These are phyloP conservation scores for Kwoniella mangroviensis DNA, from an alignment of 768 basidiomycete species.

Conservation along the genomic window DNA sequence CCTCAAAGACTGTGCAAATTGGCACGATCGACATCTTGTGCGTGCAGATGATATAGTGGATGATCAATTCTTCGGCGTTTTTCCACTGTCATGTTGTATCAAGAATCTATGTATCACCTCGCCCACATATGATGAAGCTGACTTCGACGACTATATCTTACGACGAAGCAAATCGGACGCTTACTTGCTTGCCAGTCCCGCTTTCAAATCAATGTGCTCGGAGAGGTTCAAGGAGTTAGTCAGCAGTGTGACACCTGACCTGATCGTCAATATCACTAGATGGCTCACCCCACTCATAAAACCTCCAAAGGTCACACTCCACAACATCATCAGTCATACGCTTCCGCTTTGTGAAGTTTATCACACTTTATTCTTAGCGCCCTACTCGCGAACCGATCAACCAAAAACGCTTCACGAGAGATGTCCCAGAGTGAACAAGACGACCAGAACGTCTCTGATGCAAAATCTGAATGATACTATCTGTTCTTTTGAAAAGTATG, in stretches of 20 bases:
- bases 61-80: background rate
- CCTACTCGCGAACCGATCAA: background rate
- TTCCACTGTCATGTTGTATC: background rate
- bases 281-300: background rate
- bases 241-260: background rate
- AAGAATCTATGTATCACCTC: background rate
- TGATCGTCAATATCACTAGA: background rate
- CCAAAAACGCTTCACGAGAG: background rate
- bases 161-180: background rate
- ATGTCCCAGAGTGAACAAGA: background rate
- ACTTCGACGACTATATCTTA: background rate
- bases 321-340: background rate
- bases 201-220: background rate
- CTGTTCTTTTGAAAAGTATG: background rate
- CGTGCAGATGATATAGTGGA: background rate
- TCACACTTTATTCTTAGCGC: background rate
- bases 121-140: background rate
- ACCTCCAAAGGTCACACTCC: background rate
- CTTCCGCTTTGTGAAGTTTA: background rate
- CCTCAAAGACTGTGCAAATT: constrained; percentile 6
- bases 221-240: background rate
- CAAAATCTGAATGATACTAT: background rate
- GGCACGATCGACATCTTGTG: background rate
- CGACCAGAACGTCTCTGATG: background rate
- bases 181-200: background rate